Base-by-base conservation (phyloP, 768 basidiomycete genomes). In the Tephrocybe sp. region DNA sequence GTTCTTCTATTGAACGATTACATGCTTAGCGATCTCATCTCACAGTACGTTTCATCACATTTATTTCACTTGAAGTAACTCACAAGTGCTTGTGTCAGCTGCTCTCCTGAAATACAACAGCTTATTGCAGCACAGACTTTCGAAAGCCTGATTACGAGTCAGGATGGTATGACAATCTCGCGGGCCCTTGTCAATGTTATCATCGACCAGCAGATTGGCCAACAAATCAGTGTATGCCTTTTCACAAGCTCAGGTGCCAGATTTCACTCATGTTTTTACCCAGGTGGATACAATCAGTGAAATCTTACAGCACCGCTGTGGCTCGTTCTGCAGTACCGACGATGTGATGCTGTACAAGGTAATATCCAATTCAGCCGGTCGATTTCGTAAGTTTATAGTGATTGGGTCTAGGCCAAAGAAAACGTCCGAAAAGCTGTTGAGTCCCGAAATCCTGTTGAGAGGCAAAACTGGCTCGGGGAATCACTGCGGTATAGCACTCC, bases 331-430 rank as follows among this genome's bases (percentile, higher is more conserved):
- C 68, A 95, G 95, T 59, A 88, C 95, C 2, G 97, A 98, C 63
- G 97, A 99, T 70, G 97, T 99, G 38, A 90, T 97, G 80, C 69
- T 97, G 24, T 98, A 98, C 75, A 99, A 99, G 77, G 93, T 85
- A 59, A 50, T n/a, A n/a, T 71, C 55, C 38, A 48, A 49, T 46
- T 11, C n/a, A n/a, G n/a, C n/a, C n/a, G n/a, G n/a, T n/a, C n/a
- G n/a, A n/a, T n/a, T n/a, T n/a, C n/a, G n/a, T n/a, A n/a, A n/a
- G n/a, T n/a, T n/a, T n/a, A n/a, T n/a, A n/a, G n/a, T n/a, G n/a
- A n/a, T n/a, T n/a, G n/a, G n/a, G n/a, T n/a, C n/a, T 57, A 95
- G 92, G 96, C 96, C 1, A 88, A 91, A 64, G 97, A 99, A 72
- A 93, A 90, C 59, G 78, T 97, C 30, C 87, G 93, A 9, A 90